phyloP scores from a whole-genome alignment of 164 flowering plant genomes.

The Macadamia integrifolia region DNA sequence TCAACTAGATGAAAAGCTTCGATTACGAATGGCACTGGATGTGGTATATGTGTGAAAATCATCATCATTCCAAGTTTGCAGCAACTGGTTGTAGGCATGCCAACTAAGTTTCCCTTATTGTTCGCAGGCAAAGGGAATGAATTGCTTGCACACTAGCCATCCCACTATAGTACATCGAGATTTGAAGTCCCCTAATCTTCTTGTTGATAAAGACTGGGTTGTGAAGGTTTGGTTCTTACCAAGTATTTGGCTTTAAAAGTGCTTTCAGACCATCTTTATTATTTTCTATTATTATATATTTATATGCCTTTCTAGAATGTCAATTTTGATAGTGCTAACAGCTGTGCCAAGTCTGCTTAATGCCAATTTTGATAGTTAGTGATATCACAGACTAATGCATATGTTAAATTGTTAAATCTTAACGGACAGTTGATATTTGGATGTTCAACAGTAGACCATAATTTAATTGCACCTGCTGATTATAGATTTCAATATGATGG shows the following conservation, averaged over 20 bases:
- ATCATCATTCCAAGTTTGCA: neutral
- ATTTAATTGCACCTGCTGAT: too few species aligned
- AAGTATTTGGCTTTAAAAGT: neutral
- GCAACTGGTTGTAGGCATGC: neutral
- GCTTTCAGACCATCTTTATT: neutral
- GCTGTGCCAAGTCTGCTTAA: too few species aligned
- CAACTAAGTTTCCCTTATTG: conserved; percentile 6
- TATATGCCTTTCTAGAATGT: too few species aligned
- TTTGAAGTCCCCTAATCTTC: conserved; percentile 94
- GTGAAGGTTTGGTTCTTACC: conserved; percentile 61
- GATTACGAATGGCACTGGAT: conserved; percentile 92
- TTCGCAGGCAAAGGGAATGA: conserved; percentile 97
- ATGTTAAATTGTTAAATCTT: too few species aligned
- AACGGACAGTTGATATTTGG: too few species aligned
- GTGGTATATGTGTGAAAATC: conserved; percentile 51
- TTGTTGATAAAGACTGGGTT: conserved; percentile 97
- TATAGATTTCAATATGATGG: too few species aligned
- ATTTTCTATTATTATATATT: too few species aligned
- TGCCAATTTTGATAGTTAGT: too few species aligned
- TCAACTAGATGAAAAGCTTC: conserved; percentile 78
- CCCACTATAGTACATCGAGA: conserved; percentile 97
- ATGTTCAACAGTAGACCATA: too few species aligned
- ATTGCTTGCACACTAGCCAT: conserved; percentile 93
- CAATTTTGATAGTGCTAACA: too few species aligned
- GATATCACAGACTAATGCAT: too few species aligned